Evolutionary conservation across 768 basidiomycete genomes (phyloP).

Genomic region (Kwoniella pini): DNA sequence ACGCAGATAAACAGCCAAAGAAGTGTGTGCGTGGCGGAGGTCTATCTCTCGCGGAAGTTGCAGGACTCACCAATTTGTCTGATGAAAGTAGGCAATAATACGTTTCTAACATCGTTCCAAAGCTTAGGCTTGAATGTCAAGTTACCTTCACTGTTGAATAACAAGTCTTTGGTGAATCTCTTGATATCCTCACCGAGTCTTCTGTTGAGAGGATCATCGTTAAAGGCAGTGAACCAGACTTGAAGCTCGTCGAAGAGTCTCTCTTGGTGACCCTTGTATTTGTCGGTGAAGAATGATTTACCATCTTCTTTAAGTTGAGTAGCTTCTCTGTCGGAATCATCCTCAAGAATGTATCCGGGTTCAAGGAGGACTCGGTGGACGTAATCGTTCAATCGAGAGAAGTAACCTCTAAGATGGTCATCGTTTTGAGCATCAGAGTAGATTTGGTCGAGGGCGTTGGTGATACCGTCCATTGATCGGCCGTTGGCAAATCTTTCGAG

Average conservation of each 20-base stretch:
- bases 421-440: slow-evolving; percentile 75
- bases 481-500: slow-evolving; percentile 89
- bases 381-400: slow-evolving; percentile 64
- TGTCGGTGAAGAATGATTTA: slow-evolving; percentile 71
- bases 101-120: slow-evolving; percentile 79
- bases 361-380: slow-evolving; percentile 74
- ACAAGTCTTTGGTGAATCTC: slow-evolving; percentile 76
- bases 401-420: slow-evolving; percentile 73
- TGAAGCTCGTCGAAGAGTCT: slow-evolving; percentile 69
- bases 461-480: slow-evolving; percentile 65
- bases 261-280: slow-evolving; percentile 78
- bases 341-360: slow-evolving; percentile 81
- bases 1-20: background rate
- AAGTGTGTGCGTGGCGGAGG: background rate
- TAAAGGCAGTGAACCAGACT: slow-evolving; percentile 81
- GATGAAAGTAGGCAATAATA: slow-evolving; percentile 77
- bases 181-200: slow-evolving; percentile 76
- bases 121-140: slow-evolving; percentile 84
- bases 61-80: slow-evolving; percentile 61
- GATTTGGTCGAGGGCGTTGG: slow-evolving; percentile 70
- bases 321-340: slow-evolving; percentile 69
- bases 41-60: background rate
- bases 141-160: slow-evolving; percentile 68
- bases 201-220: slow-evolving; percentile 78
- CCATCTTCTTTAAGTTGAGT: slow-evolving; percentile 68